Evolutionary conservation across 768 basidiomycete species (phyloP), one percentile per base, ranked within the genome.

Genomic region (Daedalea quercina): DNA sequence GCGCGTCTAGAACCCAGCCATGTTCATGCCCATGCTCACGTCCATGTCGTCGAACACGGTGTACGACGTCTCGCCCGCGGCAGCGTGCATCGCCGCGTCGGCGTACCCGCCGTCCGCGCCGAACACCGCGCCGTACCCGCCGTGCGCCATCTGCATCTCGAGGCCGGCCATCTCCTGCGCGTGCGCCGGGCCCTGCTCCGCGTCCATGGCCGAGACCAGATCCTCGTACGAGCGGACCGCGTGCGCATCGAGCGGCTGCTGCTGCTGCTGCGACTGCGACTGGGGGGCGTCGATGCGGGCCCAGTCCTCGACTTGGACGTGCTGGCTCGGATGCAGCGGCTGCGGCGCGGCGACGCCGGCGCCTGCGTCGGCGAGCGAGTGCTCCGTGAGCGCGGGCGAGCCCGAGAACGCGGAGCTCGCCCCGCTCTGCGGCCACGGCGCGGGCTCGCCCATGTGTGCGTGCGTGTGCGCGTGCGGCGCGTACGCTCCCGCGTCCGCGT

Each of bases 361-460:
- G 22, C 44, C 44, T 7, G 20, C 44, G 20, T 44, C 25, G 8
- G n/a, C 20, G 46, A 47, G 28, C 25, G 46, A 23, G 19, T 47
- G 28, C 3, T 71, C 68, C 2, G 69, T 64, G 0, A 55, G 67
- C 0, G 68, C 62, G 0, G 75, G 73, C 0, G 76, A 77, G 1
- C 73, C 72, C 0, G 73, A 70, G 58, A 76, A 77, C 4, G 67
- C 63, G 1, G 76, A 73, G 0, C 76, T 75, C 0, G 75, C 65
- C 7, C 67, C 62, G 0, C 74, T 72, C 28, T 60, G 49, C 1
- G 65, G 41, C 46, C 57, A 34, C 46, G 60, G 55, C 9, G 58
- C 54, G 52, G 11, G 20, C 58, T 56, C 9, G 45, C 51, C 11
- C 59, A 20, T 42, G 57, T 54, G 24, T 54, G 26, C 31, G 7